A percentile compares a stretch with the other conserved stretches of the same genome.
Conservation (phyloP, 805 yeast species). For the Tetrapisispora namnaoensis region DNA sequence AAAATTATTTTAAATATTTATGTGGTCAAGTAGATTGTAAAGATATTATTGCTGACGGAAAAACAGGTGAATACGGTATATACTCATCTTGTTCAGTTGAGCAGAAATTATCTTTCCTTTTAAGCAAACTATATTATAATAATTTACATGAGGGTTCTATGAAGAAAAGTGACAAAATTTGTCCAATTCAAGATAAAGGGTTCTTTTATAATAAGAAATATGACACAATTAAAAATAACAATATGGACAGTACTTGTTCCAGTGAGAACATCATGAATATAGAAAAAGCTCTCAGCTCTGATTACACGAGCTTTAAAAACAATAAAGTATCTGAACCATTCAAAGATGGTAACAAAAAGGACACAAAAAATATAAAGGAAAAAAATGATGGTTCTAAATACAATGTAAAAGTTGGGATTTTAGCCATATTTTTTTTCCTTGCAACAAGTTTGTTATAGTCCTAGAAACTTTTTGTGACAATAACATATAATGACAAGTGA, state of each 20-base stretch:
- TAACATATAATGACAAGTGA: no score
- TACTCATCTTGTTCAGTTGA: conserved; percentile 56
- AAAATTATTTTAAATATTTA: conserved; percentile 44
- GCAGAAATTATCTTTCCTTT: conserved; percentile 51
- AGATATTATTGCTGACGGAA: conserved; percentile 51
- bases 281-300: neutral
- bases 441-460: neutral
- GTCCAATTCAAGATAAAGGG: conserved; percentile 20
- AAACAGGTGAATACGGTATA: conserved; percentile 51
- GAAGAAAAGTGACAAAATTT: conserved; percentile 28
- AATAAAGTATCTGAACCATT: neutral
- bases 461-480: no score
- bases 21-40: conserved; percentile 52
- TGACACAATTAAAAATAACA: neutral
- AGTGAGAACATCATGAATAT: neutral
- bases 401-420: neutral
- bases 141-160: conserved; percentile 9
- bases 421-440: neutral
- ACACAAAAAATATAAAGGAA: neutral
- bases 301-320: neutral
- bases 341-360: neutral
- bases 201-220: conserved; percentile 14
- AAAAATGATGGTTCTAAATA: neutral
- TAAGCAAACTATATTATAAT: conserved; percentile 50
- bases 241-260: neutral